A percentile compares a stretch with the other conserved stretches of the same genome.
phyloP scores from a whole-genome alignment of 176 grass and related monocot genomes.

The Chloris gayana region DNA sequence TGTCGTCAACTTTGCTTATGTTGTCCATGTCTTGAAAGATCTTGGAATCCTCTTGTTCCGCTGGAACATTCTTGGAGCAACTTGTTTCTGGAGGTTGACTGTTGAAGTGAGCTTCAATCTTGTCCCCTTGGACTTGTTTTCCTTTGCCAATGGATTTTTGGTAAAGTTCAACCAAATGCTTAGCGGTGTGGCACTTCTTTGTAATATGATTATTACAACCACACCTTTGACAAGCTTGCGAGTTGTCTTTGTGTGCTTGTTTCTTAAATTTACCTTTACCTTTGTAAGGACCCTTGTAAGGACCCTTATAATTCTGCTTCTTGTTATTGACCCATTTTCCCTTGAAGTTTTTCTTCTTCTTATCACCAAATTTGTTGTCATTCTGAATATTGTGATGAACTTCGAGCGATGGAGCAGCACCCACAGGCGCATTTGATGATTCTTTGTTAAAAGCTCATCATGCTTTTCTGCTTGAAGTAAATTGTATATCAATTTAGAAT shows the following conservation, averaged over 20 bases:
- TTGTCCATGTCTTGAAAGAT: neutral
- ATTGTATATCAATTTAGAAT: too few species aligned
- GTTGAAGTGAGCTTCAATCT: neutral
- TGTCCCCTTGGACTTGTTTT: neutral
- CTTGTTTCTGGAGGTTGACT: neutral
- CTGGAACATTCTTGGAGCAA: neutral
- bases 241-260: neutral
- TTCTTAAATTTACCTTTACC: too few species aligned
- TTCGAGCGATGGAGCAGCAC: too few species aligned
- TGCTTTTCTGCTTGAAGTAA: too few species aligned
- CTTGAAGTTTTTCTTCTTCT: too few species aligned
- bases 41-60: neutral
- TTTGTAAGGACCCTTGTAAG: too few species aligned
- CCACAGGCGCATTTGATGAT: too few species aligned
- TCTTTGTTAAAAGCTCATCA: too few species aligned
- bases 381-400: too few species aligned
- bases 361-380: too few species aligned
- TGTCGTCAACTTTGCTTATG: neutral
- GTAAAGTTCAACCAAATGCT: neutral
- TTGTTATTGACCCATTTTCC: too few species aligned
- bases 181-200: neutral
- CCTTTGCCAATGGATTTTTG: neutral
- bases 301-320: too few species aligned
- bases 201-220: neutral
- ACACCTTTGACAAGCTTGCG: neutral